Evolutionary conservation across 495 filamentous ascomycete genomes (phyloP).

Genomic region (Penicillium paradoxum): DNA sequence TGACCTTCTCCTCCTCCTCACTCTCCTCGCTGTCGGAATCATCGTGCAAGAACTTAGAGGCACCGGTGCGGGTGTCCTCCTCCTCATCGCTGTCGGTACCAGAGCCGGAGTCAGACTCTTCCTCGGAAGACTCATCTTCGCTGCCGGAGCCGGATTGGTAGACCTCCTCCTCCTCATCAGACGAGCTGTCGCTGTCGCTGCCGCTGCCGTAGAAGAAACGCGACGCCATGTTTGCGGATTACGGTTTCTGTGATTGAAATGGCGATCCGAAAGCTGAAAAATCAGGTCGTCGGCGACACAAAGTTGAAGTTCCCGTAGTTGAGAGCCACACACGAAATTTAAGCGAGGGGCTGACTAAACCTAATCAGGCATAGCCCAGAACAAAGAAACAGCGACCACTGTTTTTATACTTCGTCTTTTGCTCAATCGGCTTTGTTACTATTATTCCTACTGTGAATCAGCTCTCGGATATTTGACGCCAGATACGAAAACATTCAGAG

Average conservation of each 20-base stretch:
- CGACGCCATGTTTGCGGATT: constrained; percentile 52
- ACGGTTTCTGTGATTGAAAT: constrained; percentile 15
- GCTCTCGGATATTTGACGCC: too few species aligned
- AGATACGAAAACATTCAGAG: too few species aligned
- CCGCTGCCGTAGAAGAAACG: constrained; percentile 93
- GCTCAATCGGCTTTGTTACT: not conserved
- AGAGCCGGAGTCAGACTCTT: constrained; percentile 32
- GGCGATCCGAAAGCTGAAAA: constrained; percentile 25
- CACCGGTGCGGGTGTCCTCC: constrained; percentile 61
- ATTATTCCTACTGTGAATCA: not conserved
- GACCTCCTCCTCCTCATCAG: constrained; percentile 86
- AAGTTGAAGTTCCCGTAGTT: constrained; percentile 35
- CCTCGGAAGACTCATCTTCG: constrained; percentile 77
- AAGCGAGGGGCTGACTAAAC: constrained; percentile 47
- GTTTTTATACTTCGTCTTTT: constrained; percentile 1
- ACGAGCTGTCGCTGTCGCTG: constrained; percentile 76
- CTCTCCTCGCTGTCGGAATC: constrained; percentile 74
- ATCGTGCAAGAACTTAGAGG: constrained; percentile 75
- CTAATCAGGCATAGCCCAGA: constrained; percentile 22
- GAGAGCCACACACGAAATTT: constrained; percentile 50
- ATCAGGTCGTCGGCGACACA: constrained; percentile 24
- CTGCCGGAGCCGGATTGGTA: constrained; percentile 74
- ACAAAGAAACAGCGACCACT: not conserved
- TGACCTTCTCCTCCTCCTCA: constrained; percentile 75
- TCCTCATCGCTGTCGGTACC: constrained; percentile 57